These are phyloP conservation scores for Hortiboletus flavorubellus DNA, from an alignment of 768 basidiomycete genomes.

Conservation along the genomic window DNA sequence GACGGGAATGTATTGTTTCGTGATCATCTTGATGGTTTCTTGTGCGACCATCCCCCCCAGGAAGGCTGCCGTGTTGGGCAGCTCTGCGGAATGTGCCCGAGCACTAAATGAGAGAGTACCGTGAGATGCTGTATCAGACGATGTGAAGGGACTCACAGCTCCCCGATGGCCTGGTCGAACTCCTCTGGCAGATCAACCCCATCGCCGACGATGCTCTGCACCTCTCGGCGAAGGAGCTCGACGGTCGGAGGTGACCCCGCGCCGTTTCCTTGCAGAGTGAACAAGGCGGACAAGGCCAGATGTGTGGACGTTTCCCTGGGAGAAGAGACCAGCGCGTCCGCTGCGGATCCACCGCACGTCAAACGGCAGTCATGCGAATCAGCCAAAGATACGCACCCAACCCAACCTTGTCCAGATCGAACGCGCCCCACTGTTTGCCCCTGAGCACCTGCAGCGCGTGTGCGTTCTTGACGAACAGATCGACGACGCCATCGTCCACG, in stretches of 20 bases:
- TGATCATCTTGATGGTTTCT: constrained; percentile 96
- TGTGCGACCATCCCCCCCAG: constrained; percentile 94
- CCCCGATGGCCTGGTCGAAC: constrained; percentile 62
- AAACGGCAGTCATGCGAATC: background rate
- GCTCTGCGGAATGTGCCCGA: constrained; percentile 76
- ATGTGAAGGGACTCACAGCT: constrained; percentile 54
- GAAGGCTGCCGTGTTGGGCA: constrained; percentile 93
- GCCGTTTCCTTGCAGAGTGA: constrained; percentile 28
- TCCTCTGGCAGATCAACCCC: constrained; percentile 51
- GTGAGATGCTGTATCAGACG: background rate
- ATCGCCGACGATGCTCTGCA: constrained; percentile 48
- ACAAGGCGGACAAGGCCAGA: constrained; percentile 66
- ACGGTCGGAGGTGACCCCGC: constrained; percentile 38
- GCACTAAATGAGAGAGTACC: constrained; percentile 40
- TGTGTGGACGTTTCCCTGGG: constrained; percentile 67
- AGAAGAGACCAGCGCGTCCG: constrained; percentile 34
- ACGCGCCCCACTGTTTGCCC: constrained; percentile 57
- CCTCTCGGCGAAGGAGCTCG: constrained; percentile 52
- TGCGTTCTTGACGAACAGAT: constrained; percentile 76
- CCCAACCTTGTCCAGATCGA: constrained; percentile 47
- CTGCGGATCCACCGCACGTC: constrained; percentile 30
- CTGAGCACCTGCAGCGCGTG: constrained; percentile 67
- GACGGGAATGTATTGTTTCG: constrained; percentile 91
- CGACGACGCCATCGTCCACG: constrained; percentile 53
- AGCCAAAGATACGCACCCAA: constrained; percentile 40